Conservation (phyloP, 768 basidiomycete species). For the Lactarius tabidus region DNA sequence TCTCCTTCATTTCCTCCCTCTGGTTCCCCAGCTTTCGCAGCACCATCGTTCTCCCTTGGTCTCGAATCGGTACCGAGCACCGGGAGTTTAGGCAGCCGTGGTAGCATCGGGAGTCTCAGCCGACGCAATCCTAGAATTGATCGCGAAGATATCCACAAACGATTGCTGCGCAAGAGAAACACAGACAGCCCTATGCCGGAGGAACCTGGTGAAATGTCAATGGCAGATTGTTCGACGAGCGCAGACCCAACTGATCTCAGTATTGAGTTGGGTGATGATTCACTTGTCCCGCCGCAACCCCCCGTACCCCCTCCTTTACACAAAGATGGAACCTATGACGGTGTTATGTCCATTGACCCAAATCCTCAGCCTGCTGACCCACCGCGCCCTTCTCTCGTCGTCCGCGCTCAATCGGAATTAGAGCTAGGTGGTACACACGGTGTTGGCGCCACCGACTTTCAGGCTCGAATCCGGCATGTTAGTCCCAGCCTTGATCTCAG, state of each 20-base stretch:
- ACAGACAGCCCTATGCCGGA: conserved; percentile 39
- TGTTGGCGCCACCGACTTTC: conserved; percentile 20
- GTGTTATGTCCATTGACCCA: conserved; percentile 34
- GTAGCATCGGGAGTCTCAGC: conserved; percentile 27
- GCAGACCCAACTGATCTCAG: conserved; percentile 8
- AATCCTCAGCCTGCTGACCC: conserved; percentile 34
- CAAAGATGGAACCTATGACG: conserved; percentile 31
- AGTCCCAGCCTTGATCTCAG: conserved; percentile 14
- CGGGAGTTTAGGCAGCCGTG: conserved; percentile 26
- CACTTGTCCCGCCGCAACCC: neutral
- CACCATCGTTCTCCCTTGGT: conserved; percentile 14
- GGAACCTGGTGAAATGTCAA: conserved; percentile 4
- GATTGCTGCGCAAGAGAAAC: conserved; percentile 44
- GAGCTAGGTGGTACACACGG: conserved; percentile 16
- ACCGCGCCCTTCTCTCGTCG: conserved; percentile 30
- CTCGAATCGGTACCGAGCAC: conserved; percentile 23
- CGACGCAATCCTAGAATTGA: conserved; percentile 44
- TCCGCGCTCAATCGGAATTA: conserved; percentile 30
- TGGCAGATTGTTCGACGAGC: neutral
- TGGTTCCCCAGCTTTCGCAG: conserved; percentile 19
- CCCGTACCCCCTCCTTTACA: conserved; percentile 6
- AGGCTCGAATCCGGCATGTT: conserved; percentile 25
- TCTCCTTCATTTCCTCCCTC: conserved; percentile 20
- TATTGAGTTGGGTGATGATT: neutral
- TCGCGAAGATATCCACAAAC: conserved; percentile 50